Evolutionary conservation across 257 asterid species (phyloP), one percentile per base, ranked within the genome.

Genomic region (Mentha longifolia): DNA sequence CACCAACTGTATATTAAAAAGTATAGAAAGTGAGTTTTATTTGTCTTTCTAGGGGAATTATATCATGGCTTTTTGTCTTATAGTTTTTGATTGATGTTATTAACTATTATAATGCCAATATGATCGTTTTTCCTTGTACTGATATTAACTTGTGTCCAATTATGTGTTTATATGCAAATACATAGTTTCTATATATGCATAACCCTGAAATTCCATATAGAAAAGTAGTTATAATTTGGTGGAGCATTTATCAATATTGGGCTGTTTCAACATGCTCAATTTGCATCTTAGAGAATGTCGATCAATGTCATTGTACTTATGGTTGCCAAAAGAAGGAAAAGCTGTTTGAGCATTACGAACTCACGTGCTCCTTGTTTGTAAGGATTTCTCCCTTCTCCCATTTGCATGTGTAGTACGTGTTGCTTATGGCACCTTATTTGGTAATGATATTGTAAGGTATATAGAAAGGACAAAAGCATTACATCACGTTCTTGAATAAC

Each of bases 11-110:
- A 63, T n/a, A 37, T 3, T 39, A 20, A 30, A 35, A 6, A 7
- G 35, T 33, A 39, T 67, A 9, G 72, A 55, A 55, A 64, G 62
- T 25, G 61, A 56, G 30, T 25, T 25, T 11, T 37, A 28, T 5
- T 13, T 25, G 17, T 25, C 62, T 56, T 56, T 5, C 7, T 56
- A 56, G 39, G n/a, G 62, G 4, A 28, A 57, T 31, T 30, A 14
- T 30, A 28, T 30, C 33, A 6, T 13, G 15, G 55, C 19, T 20
- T 10, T 13, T 5, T 20, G 25, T 64, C 0, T 8, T 15, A 64
- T 14, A 19, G 16, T 41, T 43, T 42, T 6, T 33, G 12, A 20
- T 30, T 58, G 63, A 14, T 28, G 6, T 58, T 28, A 14, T 57
- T 58, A 58, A 19, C 20, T 35, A 28, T 11, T 6, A 13, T 13